Evolutionary conservation across 345 rosid genomes (phyloP).

Genomic region (Capsella bursapastoris): DNA sequence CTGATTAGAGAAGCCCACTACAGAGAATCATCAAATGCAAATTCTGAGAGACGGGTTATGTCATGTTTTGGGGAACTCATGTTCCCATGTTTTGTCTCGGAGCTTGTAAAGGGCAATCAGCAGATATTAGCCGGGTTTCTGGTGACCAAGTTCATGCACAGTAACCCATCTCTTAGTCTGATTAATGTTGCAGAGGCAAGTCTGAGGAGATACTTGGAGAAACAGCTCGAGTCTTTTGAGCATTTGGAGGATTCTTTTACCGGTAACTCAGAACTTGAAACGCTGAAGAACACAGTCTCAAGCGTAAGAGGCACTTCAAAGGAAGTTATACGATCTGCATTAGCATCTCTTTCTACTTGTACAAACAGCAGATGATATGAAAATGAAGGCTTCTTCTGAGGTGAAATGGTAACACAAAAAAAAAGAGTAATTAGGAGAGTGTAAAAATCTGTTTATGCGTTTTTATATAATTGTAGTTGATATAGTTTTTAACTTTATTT

Average conservation of each 20-base stretch:
- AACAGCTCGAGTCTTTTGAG: conserved; percentile 53
- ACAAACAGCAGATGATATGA: conserved; percentile 37
- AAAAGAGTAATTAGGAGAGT: conserved; percentile 7
- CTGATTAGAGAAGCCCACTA: conserved; percentile 40
- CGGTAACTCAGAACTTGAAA: conserved; percentile 41
- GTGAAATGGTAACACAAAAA: neutral
- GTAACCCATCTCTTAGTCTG: conserved; percentile 65
- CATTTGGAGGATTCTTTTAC: conserved; percentile 36
- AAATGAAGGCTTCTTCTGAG: neutral
- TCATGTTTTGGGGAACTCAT: conserved; percentile 59
- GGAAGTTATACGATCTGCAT: conserved; percentile 58
- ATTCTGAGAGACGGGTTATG: conserved; percentile 32
- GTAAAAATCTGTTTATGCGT: conserved; percentile 12
- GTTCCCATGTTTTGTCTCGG: conserved; percentile 71
- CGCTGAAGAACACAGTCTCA: conserved; percentile 54
- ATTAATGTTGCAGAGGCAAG: conserved; percentile 71
- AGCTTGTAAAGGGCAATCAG: conserved; percentile 76
- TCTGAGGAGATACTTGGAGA: conserved; percentile 65
- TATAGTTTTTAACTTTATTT: neutral
- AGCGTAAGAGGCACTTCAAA: conserved; percentile 53
- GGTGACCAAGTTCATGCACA: conserved; percentile 81
- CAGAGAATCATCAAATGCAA: conserved; percentile 35
- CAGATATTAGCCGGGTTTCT: conserved; percentile 78
- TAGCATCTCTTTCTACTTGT: conserved; percentile 50
- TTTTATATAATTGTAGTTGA: neutral